phyloP scores from a whole-genome alignment of 768 basidiomycete species.

The Podaxis sp. region DNA sequence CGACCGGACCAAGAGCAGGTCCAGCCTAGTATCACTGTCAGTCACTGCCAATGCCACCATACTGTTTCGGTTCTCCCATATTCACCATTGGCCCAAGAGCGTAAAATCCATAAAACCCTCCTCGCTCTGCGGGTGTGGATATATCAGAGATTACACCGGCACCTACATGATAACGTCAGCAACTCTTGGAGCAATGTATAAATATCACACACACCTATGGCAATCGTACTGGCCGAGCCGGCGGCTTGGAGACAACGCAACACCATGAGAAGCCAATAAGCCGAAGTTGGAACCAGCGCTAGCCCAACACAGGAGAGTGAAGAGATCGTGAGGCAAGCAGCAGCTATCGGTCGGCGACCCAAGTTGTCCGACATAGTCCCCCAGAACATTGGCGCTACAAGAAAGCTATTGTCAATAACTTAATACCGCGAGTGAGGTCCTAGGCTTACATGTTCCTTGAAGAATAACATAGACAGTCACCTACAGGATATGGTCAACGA shows the following conservation, averaged over 20 bases:
- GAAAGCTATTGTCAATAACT: neutral
- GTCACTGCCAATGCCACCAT: neutral
- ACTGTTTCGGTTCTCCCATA: neutral
- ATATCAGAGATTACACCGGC: constrained; percentile 80
- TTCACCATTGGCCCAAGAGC: constrained; percentile 55
- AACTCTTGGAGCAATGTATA: constrained; percentile 2
- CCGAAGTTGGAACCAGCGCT: constrained; percentile 46
- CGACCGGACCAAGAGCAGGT: constrained; percentile 56
- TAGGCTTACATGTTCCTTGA: constrained; percentile 35
- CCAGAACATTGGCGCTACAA: constrained; percentile 58
- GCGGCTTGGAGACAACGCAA: constrained; percentile 78
- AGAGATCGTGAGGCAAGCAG: constrained; percentile 60
- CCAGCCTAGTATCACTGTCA: constrained; percentile 32
- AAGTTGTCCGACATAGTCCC: constrained; percentile 65
- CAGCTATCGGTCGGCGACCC: constrained; percentile 61
- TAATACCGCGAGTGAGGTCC: neutral
- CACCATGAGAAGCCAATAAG: constrained; percentile 75
- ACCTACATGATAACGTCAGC: constrained; percentile 28
- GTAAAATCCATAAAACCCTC: constrained; percentile 68
- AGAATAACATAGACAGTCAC: constrained; percentile 70
- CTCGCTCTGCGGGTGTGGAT: constrained; percentile 65
- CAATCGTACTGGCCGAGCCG: constrained; percentile 75
- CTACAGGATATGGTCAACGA: constrained; percentile 18
- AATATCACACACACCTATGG: constrained; percentile 45
- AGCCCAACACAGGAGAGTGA: constrained; percentile 60